Conservation (phyloP, 2,329 filamentous ascomycete species). For the Aphanoascus verrucosus region DNA sequence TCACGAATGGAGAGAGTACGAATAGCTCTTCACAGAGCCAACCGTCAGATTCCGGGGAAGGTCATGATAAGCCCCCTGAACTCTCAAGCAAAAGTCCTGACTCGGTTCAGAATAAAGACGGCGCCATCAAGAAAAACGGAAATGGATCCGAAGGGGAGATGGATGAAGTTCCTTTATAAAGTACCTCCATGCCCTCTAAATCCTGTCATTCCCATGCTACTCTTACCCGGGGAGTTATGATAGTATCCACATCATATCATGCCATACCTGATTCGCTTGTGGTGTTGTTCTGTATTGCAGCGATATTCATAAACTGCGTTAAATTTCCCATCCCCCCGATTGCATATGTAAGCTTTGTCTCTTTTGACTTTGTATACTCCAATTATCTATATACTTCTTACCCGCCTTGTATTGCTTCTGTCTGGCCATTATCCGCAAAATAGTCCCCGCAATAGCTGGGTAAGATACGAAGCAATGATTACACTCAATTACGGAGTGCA, state of each 20-base stretch:
- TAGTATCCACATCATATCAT: no score
- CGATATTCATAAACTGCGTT: no score
- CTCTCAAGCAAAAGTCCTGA: background rate
- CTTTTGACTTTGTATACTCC: background rate
- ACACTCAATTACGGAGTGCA: no score
- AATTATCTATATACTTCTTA: background rate
- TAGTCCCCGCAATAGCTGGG: no score
- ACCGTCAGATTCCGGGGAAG: background rate
- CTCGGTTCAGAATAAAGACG: background rate
- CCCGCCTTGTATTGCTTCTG: background rate
- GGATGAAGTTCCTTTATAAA: slow-evolving; percentile 19
- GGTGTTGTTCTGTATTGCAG: no score
- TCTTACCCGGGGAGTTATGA: no score
- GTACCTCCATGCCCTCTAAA: background rate
- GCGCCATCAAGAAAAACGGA: background rate
- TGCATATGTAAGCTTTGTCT: no score
- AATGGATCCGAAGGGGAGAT: slow-evolving; percentile 17
- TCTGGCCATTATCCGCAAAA: no score
- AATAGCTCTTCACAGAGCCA: background rate
- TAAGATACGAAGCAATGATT: no score
- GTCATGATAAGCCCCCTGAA: background rate
- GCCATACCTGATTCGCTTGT: no score
- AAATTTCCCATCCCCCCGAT: no score
- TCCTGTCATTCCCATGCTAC: background rate
- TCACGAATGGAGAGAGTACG: background rate